These are phyloP conservation scores for Neocucurbitaria cava DNA, from an alignment of 2,329 filamentous ascomycete species.

Conservation along the genomic window DNA sequence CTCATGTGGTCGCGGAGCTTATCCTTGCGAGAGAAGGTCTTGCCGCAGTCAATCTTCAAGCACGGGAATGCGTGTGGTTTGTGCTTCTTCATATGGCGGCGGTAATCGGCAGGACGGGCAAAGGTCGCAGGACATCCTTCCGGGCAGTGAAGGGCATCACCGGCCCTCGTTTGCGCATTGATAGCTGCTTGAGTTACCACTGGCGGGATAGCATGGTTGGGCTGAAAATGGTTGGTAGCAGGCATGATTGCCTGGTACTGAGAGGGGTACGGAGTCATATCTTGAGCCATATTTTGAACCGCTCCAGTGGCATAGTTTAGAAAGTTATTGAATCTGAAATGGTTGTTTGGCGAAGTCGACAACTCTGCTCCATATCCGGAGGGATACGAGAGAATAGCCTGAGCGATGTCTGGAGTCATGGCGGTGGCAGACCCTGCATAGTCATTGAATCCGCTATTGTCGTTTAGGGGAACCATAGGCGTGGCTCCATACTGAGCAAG, in stretches of 20 bases:
- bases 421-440: too few species aligned
- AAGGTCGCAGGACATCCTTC: conserved; percentile 12
- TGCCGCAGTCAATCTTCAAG: conserved; percentile 9
- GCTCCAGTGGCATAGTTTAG: neutral
- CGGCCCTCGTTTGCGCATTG: neutral
- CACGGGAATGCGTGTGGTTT: conserved; percentile 5
- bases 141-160: conserved; percentile 1
- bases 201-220: neutral
- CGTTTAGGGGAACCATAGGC: too few species aligned
- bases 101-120: conserved; percentile 18
- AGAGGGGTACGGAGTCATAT: neutral
- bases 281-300: neutral
- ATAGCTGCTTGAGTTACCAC: neutral
- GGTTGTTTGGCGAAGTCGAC: neutral
- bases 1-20: conserved; percentile 22
- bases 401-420: too few species aligned
- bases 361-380: too few species aligned
- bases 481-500: too few species aligned
- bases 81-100: conserved; percentile 27
- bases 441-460: too few species aligned
- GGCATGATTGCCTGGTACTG: neutral
- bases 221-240: neutral
- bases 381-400: too few species aligned
- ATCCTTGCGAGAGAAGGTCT: conserved; percentile 21
- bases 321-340: neutral